A percentile compares a stretch with the other conserved stretches of the same genome.
Evolutionary conservation across 148 eudicot species (phyloP).

Genomic region (Diospyros kaki): DNA sequence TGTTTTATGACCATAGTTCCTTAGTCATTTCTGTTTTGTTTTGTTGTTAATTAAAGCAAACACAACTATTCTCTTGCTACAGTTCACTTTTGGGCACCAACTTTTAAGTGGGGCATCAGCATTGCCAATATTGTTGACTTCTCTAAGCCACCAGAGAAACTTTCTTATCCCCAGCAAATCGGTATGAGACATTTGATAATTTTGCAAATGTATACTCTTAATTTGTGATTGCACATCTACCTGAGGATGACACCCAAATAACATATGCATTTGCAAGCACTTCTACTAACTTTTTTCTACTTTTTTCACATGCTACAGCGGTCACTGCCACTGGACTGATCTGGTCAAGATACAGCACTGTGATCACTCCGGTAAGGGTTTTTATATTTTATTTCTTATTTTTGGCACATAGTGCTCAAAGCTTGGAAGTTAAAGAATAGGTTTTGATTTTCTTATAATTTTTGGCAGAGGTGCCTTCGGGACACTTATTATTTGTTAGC

Average conservation of each 20-base stretch:
- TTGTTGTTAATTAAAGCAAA: not conserved
- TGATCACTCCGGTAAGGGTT: slow-evolving; percentile 79
- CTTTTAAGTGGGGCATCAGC: slow-evolving; percentile 97
- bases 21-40: not conserved
- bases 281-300: not conserved
- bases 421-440: too few relatives aligned
- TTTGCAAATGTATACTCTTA: not conserved
- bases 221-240: not conserved
- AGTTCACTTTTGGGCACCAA: slow-evolving; percentile 99
- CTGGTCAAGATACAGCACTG: slow-evolving; percentile 93
- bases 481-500: too few relatives aligned
- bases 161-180: slow-evolving; percentile 92
- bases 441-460: too few relatives aligned
- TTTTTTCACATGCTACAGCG: slow-evolving; percentile 36
- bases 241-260: not conserved
- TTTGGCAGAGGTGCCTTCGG: too few relatives aligned
- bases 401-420: too few relatives aligned
- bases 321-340: slow-evolving; percentile 80
- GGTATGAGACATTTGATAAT: slow-evolving; percentile 34
- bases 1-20: too few relatives aligned
- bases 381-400: not conserved
- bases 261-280: not conserved
- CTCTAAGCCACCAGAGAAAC: slow-evolving; percentile 77
- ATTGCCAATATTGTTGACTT: slow-evolving; percentile 91
- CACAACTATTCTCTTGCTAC: slow-evolving; percentile 10